A percentile compares a stretch with the other conserved stretches of the same genome.
Conservation (phyloP, 2,329 filamentous ascomycete species). For the Septoria petroselini region DNA sequence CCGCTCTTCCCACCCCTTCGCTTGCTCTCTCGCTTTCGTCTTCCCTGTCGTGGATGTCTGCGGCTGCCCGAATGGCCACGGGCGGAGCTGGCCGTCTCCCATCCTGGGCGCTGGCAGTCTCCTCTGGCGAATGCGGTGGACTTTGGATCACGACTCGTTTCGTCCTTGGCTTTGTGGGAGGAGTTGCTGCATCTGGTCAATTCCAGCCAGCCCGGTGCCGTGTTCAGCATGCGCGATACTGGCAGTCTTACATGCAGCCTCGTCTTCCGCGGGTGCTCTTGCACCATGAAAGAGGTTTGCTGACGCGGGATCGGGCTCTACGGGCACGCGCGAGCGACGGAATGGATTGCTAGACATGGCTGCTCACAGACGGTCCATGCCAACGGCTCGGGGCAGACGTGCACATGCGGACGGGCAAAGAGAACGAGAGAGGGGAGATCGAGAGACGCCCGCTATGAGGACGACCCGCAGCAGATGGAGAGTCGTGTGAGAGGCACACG, state of each 20-base stretch:
- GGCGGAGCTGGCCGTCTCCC: conserved; percentile 20
- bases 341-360: conserved; percentile 37
- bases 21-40: conserved; percentile 24
- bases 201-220: conserved; percentile 4
- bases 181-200: conserved; percentile 27
- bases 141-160: conserved; percentile 33
- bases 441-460: neutral
- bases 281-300: conserved; percentile 16
- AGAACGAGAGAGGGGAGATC: neutral
- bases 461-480: neutral
- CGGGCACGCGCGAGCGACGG: conserved; percentile 29
- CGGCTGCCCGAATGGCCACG: conserved; percentile 10
- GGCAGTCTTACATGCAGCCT: conserved; percentile 26
- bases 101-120: conserved; percentile 13
- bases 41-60: conserved; percentile 7
- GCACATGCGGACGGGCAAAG: neutral
- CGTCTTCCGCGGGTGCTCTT: conserved; percentile 6
- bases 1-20: conserved; percentile 24
- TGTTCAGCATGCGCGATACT: conserved; percentile 4
- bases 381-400: neutral
- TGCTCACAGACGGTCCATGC: neutral
- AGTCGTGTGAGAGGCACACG: too few relatives aligned
- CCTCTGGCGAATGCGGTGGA: conserved; percentile 31
- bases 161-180: conserved; percentile 29
- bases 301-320: conserved; percentile 20